Percentiles rank a stretch among this genome's conserved stretches.
These are phyloP conservation scores for Themeda triandra DNA, from an alignment of 176 grass and related monocot genomes.

Conservation along the genomic window DNA sequence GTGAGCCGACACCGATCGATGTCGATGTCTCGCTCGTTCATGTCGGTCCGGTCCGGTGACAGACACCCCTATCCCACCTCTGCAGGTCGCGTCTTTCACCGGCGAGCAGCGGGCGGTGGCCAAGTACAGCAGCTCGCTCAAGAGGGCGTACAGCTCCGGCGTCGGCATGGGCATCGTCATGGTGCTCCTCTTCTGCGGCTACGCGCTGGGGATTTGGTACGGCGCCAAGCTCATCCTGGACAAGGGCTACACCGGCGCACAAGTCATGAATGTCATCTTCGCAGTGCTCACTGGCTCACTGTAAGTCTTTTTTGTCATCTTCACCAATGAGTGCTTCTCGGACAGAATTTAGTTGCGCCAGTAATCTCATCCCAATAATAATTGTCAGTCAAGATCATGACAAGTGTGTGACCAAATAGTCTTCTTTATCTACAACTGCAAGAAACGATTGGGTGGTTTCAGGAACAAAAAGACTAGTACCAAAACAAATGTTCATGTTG, in stretches of 20 bases:
- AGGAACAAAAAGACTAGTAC: neutral
- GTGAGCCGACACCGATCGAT: neutral
- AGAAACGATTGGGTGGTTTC: neutral
- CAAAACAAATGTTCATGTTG: neutral
- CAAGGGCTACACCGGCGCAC: constrained; percentile 49
- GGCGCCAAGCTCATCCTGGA: constrained; percentile 71
- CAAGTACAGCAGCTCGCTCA: constrained; percentile 46
- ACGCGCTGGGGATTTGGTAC: constrained; percentile 68
- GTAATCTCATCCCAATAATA: neutral
- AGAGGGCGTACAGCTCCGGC: constrained; percentile 53
- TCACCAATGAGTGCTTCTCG: neutral
- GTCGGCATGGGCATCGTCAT: constrained; percentile 56
- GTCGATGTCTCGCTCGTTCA: too few species aligned
- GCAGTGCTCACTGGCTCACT: constrained; percentile 68
- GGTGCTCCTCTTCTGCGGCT: constrained; percentile 54
- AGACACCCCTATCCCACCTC: too few species aligned
- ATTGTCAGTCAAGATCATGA: neutral
- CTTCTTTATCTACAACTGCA: neutral
- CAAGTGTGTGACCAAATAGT: neutral
- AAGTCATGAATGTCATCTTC: constrained; percentile 70
- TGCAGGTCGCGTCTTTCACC: constrained; percentile 77
- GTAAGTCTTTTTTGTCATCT: constrained; percentile 18
- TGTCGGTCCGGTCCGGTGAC: neutral
- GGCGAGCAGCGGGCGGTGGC: constrained; percentile 56
- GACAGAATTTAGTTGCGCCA: neutral